These are phyloP conservation scores for Candida tammaniensis DNA, from an alignment of 805 yeast genomes.

Conservation along the genomic window DNA sequence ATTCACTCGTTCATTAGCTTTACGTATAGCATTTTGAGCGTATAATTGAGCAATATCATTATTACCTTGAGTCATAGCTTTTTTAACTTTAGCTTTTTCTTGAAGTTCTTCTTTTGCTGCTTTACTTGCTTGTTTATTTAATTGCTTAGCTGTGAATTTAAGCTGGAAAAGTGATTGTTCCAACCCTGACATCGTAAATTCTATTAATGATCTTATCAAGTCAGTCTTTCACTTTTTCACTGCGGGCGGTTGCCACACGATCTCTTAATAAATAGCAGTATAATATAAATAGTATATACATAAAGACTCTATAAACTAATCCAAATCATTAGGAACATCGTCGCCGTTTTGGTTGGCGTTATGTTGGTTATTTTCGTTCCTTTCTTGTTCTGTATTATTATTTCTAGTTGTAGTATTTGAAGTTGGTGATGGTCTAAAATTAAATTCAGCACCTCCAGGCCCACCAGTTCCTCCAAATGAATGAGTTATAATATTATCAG, in stretches of 20 bases:
- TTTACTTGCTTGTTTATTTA: conserved; percentile 83
- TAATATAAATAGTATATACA: too few relatives aligned
- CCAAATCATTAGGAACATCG: too few relatives aligned
- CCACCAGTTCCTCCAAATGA: conserved; percentile 13
- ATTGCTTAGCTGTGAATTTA: conserved; percentile 90
- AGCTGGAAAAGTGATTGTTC: conserved; percentile 61
- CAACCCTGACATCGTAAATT: conserved; percentile 39
- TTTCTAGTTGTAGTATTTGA: neutral
- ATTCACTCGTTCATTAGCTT: conserved; percentile 81
- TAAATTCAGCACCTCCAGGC: neutral
- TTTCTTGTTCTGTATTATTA: too few relatives aligned
- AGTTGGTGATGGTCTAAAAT: neutral
- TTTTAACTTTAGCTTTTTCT: conserved; percentile 86
- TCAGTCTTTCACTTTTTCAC: too few relatives aligned
- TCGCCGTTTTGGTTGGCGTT: too few relatives aligned
- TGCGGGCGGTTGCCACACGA: too few relatives aligned
- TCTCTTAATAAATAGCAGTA: too few relatives aligned
- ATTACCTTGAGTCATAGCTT: conserved; percentile 80
- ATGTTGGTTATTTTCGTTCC: too few relatives aligned
- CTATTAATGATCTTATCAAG: too few relatives aligned
- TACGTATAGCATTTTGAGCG: conserved; percentile 94
- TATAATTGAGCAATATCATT: conserved; percentile 91
- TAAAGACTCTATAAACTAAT: too few relatives aligned
- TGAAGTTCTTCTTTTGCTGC: conserved; percentile 87
- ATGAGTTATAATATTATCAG: conserved; percentile 11